Evolutionary conservation across 305 asterid species (phyloP).

Genomic region (Fraxinus latifolia): DNA sequence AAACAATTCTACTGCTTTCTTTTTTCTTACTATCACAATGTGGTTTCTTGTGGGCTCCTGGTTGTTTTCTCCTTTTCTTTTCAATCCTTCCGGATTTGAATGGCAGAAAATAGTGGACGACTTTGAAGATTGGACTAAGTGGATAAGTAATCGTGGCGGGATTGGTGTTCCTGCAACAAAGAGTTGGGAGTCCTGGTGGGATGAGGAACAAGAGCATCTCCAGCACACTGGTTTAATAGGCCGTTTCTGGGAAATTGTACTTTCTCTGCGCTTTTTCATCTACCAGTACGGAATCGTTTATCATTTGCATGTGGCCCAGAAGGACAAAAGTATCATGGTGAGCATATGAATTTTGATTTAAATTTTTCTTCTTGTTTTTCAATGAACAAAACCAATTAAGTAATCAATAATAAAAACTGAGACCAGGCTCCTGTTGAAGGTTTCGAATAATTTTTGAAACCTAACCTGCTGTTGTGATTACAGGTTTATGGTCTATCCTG

Average conservation of each 20-base stretch:
- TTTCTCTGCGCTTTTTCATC: constrained; percentile 67
- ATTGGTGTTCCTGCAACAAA: constrained; percentile 79
- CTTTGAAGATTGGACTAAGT: constrained; percentile 82
- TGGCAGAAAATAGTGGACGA: constrained; percentile 97
- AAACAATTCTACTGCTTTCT: constrained; percentile 28
- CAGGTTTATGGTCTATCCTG: constrained; percentile 92
- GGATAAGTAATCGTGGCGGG: constrained; percentile 76
- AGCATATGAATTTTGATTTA: constrained; percentile 18
- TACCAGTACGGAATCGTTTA: constrained; percentile 91
- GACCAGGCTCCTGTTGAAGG: neutral
- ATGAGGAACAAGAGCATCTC: constrained; percentile 91
- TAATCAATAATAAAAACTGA: neutral
- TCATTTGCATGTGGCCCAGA: constrained; percentile 61
- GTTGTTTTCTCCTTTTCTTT: constrained; percentile 90
- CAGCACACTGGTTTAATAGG: constrained; percentile 61
- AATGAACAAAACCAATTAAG: neutral
- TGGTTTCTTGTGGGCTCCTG: constrained; percentile 90
- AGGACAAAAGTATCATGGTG: constrained; percentile 57
- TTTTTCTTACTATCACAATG: constrained; percentile 57
- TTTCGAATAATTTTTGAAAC: constrained; percentile 2
- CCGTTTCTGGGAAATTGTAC: constrained; percentile 59
- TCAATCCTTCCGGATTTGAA: constrained; percentile 91
- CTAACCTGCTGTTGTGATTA: constrained; percentile 5
- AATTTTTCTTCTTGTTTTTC: neutral
- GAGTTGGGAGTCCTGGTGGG: constrained; percentile 99